Evolutionary conservation across 306 rosid genomes (phyloP), one percentile per base, ranked within the genome.

Genomic region (Rosa lucieae): DNA sequence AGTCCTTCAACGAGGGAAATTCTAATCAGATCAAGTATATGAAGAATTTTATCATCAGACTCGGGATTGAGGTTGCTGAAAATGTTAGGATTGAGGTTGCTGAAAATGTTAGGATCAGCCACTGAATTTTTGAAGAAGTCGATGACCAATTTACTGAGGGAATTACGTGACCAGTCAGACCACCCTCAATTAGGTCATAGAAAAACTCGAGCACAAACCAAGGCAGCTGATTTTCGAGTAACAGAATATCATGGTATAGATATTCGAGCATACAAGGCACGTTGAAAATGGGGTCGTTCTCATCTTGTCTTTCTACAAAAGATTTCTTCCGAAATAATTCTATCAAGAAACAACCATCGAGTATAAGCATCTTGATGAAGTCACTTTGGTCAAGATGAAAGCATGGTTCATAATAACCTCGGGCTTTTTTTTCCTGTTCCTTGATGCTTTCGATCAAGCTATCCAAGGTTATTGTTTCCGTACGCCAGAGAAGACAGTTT

Each of bases 301-400:
- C 0, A 4, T 23, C 67, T 61, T 23, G 67, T 23, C 2, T 1
- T 0, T 3, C 0, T 20, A n/a, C 65, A 10, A 7, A 9, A n/a
- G 14, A 0, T 9, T 0, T 9, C 20, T 62, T 62, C 1, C 67
- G 42, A 29, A 62, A 62, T 14, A 62, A 62, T 2, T 62, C 67
- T 26, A 62, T 62, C 67, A 62, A 29, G 42, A 62, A 62, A 62
- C 67, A 62, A 62, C 67, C 42, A 5, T 62, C 67, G 14, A 62
- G 67, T 2, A 62, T 62, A 1, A 62, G 9, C 67, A 62, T 26
- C 67, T 11, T 1, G 29, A 62, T 29, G 15, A 62, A 62, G 3
- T 62, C 18, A 29, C 12, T 13, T 4, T 29, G 67, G 67, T 13
- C 17, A 62, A 32, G 39, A 56, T n/a, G 1, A 5, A 10, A 11